Conservation (phyloP, 192 early-diverging fungal genomes). For the Linderina pennispora region DNA sequence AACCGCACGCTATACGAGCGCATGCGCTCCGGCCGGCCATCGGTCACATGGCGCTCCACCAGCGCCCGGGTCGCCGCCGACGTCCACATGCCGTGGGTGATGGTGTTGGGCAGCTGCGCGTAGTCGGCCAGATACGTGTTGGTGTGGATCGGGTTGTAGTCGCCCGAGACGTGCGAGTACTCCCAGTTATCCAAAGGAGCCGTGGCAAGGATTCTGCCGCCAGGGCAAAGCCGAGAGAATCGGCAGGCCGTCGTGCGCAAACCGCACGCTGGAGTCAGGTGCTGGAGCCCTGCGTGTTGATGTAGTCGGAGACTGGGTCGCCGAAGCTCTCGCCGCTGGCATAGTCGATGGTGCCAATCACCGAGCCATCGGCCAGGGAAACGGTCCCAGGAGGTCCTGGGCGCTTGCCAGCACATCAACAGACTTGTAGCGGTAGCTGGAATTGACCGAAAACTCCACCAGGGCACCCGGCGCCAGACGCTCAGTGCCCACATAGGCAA, state of each 20-base stretch:
- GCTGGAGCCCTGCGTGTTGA: background rate
- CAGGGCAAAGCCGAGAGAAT: too few species aligned
- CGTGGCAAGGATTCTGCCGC: too few species aligned
- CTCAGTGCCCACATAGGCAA: conserved; percentile 11
- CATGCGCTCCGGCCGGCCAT: conserved; percentile 77
- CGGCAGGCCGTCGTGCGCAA: background rate
- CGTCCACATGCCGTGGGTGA: conserved; percentile 95
- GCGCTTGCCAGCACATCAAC: too few species aligned
- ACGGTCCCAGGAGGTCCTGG: too few species aligned
- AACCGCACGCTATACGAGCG: conserved; percentile 72
- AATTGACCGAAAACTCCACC: conserved; percentile 75
- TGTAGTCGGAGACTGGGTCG: conserved; percentile 51
- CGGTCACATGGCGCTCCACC: conserved; percentile 81
- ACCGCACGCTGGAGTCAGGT: background rate
- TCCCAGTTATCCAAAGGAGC: conserved; percentile 68
- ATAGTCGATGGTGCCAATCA: conserved; percentile 84
- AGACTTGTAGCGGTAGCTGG: conserved; percentile 35
- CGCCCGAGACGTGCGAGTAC: conserved; percentile 74
- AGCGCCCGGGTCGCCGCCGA: conserved; percentile 82
- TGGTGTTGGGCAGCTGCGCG: conserved; percentile 76
- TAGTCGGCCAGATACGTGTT: conserved; percentile 84
- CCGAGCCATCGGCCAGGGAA: too few species aligned
- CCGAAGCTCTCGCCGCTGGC: conserved; percentile 64
- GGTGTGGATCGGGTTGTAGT: conserved; percentile 88
- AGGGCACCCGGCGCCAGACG: conserved; percentile 33